Evolutionary conservation across 192 early-diverging fungal genomes (phyloP).

Genomic region (Lobosporangium transversale): DNA sequence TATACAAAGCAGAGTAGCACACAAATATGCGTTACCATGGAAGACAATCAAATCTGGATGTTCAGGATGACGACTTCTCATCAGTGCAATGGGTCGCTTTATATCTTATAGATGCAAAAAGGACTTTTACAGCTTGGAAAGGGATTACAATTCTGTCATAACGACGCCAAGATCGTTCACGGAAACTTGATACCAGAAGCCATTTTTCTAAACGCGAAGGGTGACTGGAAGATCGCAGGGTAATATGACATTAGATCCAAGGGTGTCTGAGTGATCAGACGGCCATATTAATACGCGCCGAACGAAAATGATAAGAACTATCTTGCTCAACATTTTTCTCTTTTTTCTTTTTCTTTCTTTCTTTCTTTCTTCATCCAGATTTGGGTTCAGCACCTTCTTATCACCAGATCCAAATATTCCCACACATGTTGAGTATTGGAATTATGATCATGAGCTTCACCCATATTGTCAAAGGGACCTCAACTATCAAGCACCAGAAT

Average conservation of each 20-base stretch:
- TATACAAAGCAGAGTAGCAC: conserved; percentile 12
- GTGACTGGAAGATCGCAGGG: conserved; percentile 86
- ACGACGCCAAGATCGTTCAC: conserved; percentile 78
- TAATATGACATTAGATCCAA: conserved; percentile 26
- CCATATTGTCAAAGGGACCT: conserved; percentile 64
- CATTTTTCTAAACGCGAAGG: conserved; percentile 80
- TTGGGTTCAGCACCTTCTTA: conserved; percentile 72
- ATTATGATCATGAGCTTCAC: conserved; percentile 69
- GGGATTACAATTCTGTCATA: conserved; percentile 81
- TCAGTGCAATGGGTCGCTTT: no score
- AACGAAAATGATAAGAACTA: no score
- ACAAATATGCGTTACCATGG: background rate
- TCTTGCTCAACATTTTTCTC: no score
- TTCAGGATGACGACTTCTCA: no score
- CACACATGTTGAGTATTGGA: conserved; percentile 49
- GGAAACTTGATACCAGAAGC: conserved; percentile 76
- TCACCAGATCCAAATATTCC: conserved; percentile 51
- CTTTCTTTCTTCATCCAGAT: no score
- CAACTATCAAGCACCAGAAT: conserved; percentile 72
- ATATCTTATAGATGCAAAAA: conserved; percentile 83
- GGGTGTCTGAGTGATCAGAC: background rate
- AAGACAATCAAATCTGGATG: background rate
- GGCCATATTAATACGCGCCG: no score
- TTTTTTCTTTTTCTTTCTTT: no score
- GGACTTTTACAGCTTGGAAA: conserved; percentile 78